A percentile compares a stretch with the other conserved stretches of the same genome.
Evolutionary conservation across 73 alveolate genomes (phyloP).

Genomic region (Blepharisma stoltei): DNA sequence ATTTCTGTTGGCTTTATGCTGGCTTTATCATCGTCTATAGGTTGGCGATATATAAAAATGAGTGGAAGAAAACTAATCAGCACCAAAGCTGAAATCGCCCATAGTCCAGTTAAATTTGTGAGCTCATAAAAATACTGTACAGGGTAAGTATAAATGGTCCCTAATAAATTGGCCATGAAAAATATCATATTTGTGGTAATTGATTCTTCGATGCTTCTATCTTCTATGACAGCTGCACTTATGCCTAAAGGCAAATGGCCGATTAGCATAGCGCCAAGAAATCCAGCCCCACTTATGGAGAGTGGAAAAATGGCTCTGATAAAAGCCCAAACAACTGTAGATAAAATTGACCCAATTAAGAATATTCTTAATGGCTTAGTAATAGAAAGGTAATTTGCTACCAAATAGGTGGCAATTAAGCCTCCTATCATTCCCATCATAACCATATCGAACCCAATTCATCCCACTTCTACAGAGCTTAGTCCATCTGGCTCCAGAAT

Average conservation of each 20-base stretch:
- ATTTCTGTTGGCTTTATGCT: too few relatives aligned
- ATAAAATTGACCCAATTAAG: background rate
- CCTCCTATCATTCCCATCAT: conserved; percentile 31
- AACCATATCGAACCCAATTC: conserved; percentile 13
- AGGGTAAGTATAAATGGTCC: conserved; percentile 11
- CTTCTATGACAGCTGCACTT: conserved; percentile 22
- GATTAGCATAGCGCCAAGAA: conserved; percentile 26
- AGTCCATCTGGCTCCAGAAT: background rate
- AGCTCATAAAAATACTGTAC: background rate
- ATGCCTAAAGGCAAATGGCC: conserved; percentile 31
- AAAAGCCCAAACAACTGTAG: conserved; percentile 23
- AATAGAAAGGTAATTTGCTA: background rate
- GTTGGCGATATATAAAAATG: too few relatives aligned
- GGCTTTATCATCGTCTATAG: too few relatives aligned
- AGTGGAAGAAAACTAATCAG: background rate
- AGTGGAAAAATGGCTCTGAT: background rate
- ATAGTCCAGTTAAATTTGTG: conserved; percentile 7
- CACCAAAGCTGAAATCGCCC: background rate
- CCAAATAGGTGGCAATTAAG: background rate
- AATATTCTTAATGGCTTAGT: conserved; percentile 12
- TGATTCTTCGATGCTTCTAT: conserved; percentile 19
- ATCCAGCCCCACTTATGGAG: conserved; percentile 25
- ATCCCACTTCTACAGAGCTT: conserved; percentile 21
- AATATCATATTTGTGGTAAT: conserved; percentile 31
- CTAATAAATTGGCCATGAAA: conserved; percentile 19